Base-by-base conservation (phyloP, 1,284 basidiomycete species). In the Malassezia obtusa region DNA sequence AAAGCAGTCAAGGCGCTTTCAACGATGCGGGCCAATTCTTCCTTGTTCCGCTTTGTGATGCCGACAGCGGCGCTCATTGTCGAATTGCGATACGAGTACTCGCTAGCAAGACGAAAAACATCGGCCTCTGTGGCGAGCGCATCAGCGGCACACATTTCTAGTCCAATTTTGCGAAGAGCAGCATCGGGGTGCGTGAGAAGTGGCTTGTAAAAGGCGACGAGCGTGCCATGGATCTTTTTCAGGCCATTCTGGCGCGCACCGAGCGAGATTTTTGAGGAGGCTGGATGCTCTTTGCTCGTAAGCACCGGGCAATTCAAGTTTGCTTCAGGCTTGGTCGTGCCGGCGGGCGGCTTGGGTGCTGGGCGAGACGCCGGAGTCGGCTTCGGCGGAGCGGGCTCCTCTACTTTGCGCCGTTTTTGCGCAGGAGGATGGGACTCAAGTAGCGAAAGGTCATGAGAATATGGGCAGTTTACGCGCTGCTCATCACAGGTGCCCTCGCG, bases 61-160 rank as follows among this genome's bases (percentile, higher is more conserved):
- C 60, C 51, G 4, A 61, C 52, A 11, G 65, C 58, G 17, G 57
- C n/a, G n/a, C 60, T 63, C 47, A 68, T 53, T 44, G 59, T 45
- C 41, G 62, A 63, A 36, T 38, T 62, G 41, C 62, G 64, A 54
- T 64, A 68, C 0, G 55, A 46, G 32, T 54, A 19, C 21, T 59
- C 61, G 41, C 46, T 55, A 7, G 50, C 57, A 30, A 57, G 59
- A 21, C 28, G 19, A 31, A 65, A 66, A 1, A 60, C 56, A 11
- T 68, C 53, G 4, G 39, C 43, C 33, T 68, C 65, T 47, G 62
- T 61, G 12, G 45, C 57, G 0, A 63, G 44, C 8, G 65, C 59
- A 45, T 65, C 54, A 6, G 58, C 47, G 10, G 47, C 53, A 9
- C 52, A 54, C 2, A 67, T 36, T 17, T 61, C 45, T 21, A 51